phyloP scores from a whole-genome alignment of 768 basidiomycete species.

The Termitomyces sp. region DNA sequence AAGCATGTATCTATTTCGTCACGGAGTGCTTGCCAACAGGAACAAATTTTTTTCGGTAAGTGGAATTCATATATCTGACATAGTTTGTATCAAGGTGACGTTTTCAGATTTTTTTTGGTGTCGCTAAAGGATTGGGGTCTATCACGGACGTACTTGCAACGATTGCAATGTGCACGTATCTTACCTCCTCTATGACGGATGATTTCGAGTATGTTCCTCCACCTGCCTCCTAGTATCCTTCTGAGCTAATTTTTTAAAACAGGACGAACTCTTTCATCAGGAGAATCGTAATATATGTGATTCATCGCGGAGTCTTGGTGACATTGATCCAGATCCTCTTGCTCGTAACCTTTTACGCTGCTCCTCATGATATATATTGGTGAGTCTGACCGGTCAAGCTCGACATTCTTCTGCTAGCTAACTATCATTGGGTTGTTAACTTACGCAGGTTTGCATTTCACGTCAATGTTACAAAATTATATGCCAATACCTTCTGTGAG shows the following conservation, averaged over 20 bases:
- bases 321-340: constrained; percentile 36
- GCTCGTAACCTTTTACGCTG: constrained; percentile 34
- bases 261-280: constrained; percentile 32
- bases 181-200: constrained; percentile 30
- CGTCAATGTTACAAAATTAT: constrained; percentile 41
- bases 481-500: constrained; percentile 46
- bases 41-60: constrained; percentile 24
- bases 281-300: constrained; percentile 30
- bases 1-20: constrained; percentile 31
- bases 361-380: constrained; percentile 32
- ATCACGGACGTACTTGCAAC: constrained; percentile 38
- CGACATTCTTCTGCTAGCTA: neutral
- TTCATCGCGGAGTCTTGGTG: constrained; percentile 38
- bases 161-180: constrained; percentile 34
- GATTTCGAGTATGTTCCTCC: constrained; percentile 23
- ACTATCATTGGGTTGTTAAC: neutral
- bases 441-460: constrained; percentile 37
- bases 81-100: neutral
- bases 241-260: no score
- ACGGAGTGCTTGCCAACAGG: constrained; percentile 24
- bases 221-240: no score
- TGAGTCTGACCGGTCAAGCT: constrained; percentile 5
- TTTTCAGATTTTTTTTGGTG: constrained; percentile 33
- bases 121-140: constrained; percentile 39
- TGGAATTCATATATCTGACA: neutral